Base-by-base conservation (phyloP, 331 rosid species). In the Stylosanthes scabra region DNA sequence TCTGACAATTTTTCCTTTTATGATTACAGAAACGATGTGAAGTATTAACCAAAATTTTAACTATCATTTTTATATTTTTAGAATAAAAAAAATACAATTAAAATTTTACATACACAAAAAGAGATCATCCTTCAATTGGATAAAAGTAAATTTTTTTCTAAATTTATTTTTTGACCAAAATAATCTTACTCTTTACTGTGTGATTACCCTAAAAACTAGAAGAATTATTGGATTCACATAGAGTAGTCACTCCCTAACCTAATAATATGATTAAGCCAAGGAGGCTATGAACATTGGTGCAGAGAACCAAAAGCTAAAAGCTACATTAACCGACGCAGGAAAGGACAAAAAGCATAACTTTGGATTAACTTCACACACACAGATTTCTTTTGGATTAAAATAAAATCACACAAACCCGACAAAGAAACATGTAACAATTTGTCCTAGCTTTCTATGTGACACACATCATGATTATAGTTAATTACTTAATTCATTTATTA, bases 351-450 rank as follows among this genome's bases (percentile, higher is more conserved):
- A 74, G 71, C 76, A 72, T 37, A 58, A 61, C 75, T 60, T 63
- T 55, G 80, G 49, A 70, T 74, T 73, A 82, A 68, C 74, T 59
- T 74, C 70, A 70, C 55, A 70, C 55, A 63, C 69, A 80, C 72
- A 62, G 75, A 76, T 67, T 67, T 72, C 75, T 78, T 80, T 66
- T n/a, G 57, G 51, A 73, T 77, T 20, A 20, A 20, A 20, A 65
- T 52, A 75, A 67, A 78, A 74, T 75, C 59, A 12, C 86, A 74
- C 49, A 70, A 61, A 63, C 55, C 88, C 78, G 82, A 85, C 92
- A 81, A 66, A 78, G 11, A 59, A 80, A 76, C 89, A 79, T 44
- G 63, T 74, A 80, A 46, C 56, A n/a, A 13, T 52, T 52, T 50
- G 61, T 59, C 64, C 65, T 10, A n/a, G 44, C 44, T 69, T 55